Evolutionary conservation across 2,329 filamentous ascomycete genomes (phyloP), one percentile per base, ranked within the genome.

Genomic region (Bipolaris gigantea): DNA sequence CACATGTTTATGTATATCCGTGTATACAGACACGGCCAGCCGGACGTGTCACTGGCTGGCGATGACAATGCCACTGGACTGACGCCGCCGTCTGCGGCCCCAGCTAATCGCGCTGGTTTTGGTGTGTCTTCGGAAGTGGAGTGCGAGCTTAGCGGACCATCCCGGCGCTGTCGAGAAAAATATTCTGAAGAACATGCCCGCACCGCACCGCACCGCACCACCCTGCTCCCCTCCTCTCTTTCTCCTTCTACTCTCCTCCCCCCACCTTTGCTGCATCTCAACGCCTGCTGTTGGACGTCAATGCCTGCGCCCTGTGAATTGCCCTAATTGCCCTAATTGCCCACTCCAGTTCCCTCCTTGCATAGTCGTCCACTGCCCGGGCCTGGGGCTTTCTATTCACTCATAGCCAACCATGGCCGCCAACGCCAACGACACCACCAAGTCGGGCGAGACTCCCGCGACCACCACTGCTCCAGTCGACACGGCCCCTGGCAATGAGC

Each of bases 371-470:
- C 56, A 48, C 63, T 59, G 47, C 55, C 48, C 48, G 51, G 42
- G 48, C 56, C 57, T 61, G 63, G 51, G 57, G 45, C 50, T 50
- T 46, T n/a, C 47, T 39, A 38, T 41, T 42, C 25, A 44, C 40
- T 48, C 53, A 34, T 32, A 52, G 48, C 58, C 56, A 58, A 61
- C 48, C 61, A 74, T 74, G 72, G 66, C 72, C 59, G 63, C 68
- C 46, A 63, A 52, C 59, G 70, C 58, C 56, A 67, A 73, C 73
- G 72, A 75, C 69, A 72, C 70, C 63, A 68, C 66, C 61, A 72
- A 66, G 52, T 60, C 69, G 64, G 71, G 73, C 74, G 63, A 67
- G 72, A 63, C 58, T 40, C 35, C 58, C 60, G 50, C 38, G 50
- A 57, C 32, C 57, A 40, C 55, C 50, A 48, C 57, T 53, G 48